These are phyloP conservation scores for Xanthoparmelia taractica DNA, from an alignment of 495 filamentous ascomycete species.

Conservation along the genomic window DNA sequence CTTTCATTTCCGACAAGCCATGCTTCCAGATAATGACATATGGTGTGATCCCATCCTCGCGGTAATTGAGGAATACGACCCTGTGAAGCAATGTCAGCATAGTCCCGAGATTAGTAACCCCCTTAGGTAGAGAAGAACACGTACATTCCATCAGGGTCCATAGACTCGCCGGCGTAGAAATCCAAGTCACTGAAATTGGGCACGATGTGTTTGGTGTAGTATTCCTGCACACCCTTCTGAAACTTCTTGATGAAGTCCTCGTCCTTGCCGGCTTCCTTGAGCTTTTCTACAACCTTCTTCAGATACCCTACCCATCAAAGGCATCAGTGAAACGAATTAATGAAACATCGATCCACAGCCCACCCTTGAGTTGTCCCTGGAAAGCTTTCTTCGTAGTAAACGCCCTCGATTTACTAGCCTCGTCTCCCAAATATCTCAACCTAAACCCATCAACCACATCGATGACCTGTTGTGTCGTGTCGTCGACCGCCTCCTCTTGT, in stretches of 20 bases:
- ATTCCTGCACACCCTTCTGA: constrained; percentile 61
- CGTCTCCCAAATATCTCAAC: constrained; percentile 65
- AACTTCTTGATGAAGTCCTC: constrained; percentile 63
- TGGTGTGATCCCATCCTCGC: constrained; percentile 88
- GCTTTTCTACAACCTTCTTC: constrained; percentile 67
- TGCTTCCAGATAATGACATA: constrained; percentile 93
- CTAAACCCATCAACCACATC: constrained; percentile 92
- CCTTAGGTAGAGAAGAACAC: neutral
- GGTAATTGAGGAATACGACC: constrained; percentile 93
- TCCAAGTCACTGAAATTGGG: constrained; percentile 90
- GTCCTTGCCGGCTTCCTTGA: constrained; percentile 53
- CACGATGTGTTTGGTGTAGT: constrained; percentile 70
- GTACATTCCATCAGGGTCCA: constrained; percentile 88
- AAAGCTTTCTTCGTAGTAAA: constrained; percentile 60
- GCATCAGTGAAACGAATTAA: neutral
- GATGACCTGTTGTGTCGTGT: constrained; percentile 62
- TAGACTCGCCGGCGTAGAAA: constrained; percentile 83
- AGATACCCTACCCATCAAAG: constrained; percentile 59
- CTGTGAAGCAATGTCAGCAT: constrained; percentile 39
- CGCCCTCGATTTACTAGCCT: constrained; percentile 31
- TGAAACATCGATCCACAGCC: constrained; percentile 18
- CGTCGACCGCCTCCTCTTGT: constrained; percentile 55
- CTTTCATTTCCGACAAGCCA: constrained; percentile 83
- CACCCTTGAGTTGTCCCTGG: constrained; percentile 73
- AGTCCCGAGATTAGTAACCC: constrained; percentile 16